Evolutionary conservation across 768 basidiomycete species (phyloP).

Genomic region (Pisolithus marmoratus): DNA sequence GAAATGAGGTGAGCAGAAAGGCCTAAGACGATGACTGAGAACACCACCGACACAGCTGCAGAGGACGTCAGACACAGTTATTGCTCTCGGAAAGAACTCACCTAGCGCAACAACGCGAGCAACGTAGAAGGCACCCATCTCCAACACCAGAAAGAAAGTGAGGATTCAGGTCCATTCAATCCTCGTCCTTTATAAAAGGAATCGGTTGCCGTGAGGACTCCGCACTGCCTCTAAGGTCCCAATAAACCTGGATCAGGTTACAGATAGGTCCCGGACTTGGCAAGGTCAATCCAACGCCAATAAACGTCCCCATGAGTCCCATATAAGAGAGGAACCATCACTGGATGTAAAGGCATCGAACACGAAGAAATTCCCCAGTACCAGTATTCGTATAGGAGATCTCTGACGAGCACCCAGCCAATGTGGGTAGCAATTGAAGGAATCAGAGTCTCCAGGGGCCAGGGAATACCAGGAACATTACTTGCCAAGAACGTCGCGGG

Average conservation of each 20-base stretch:
- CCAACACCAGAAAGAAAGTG: background rate
- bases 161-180: background rate
- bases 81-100: constrained; percentile 4
- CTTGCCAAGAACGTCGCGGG: too few relatives aligned
- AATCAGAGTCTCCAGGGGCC: too few relatives aligned
- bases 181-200: background rate
- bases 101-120: constrained; percentile 19
- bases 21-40: constrained; percentile 28
- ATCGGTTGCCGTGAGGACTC: background rate
- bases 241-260: background rate
- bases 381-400: too few relatives aligned
- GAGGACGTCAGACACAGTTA: constrained; percentile 1
- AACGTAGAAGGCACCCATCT: constrained; percentile 5
- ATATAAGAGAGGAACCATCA: too few relatives aligned
- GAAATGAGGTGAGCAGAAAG: constrained; percentile 24
- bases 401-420: too few relatives aligned
- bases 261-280: too few relatives aligned
- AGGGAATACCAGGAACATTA: too few relatives aligned
- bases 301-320: too few relatives aligned
- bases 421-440: too few relatives aligned
- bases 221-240: background rate
- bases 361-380: too few relatives aligned
- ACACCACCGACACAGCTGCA: constrained; percentile 13
- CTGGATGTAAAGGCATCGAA: too few relatives aligned
- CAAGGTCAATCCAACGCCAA: too few relatives aligned